phyloP scores from a whole-genome alignment of 1,284 basidiomycete species.

The Heliocybe sulcata region DNA sequence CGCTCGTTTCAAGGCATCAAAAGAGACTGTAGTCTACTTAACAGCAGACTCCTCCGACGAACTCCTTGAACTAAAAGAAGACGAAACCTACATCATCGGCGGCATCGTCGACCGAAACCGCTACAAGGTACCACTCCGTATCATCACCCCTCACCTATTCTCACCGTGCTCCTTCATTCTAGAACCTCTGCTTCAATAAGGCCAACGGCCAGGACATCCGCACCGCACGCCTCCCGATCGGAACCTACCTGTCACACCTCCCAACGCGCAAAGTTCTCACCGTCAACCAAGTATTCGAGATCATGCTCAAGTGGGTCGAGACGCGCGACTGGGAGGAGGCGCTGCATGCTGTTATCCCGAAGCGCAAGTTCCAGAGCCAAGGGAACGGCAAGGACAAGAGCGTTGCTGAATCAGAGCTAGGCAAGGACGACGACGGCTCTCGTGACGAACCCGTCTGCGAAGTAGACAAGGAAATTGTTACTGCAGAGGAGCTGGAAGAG shows the following conservation, averaged over 20 bases:
- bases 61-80: slow-evolving; percentile 70
- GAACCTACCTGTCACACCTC: slow-evolving; percentile 76
- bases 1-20: slow-evolving; percentile 14
- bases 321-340: slow-evolving; percentile 79
- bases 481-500: neutral
- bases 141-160: slow-evolving; percentile 2
- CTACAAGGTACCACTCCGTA: slow-evolving; percentile 66
- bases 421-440: neutral
- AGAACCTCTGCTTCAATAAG: slow-evolving; percentile 90
- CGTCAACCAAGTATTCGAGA: slow-evolving; percentile 95
- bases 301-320: slow-evolving; percentile 86
- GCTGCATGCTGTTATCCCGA: slow-evolving; percentile 81
- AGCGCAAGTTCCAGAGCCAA: slow-evolving; percentile 70
- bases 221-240: slow-evolving; percentile 90
- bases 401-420: slow-evolving; percentile 9
- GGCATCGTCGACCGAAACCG: slow-evolving; percentile 96
- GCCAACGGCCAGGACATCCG: slow-evolving; percentile 70
- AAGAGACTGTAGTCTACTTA: slow-evolving; percentile 77
- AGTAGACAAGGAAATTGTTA: neutral
- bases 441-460: neutral
- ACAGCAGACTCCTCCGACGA: slow-evolving; percentile 93
- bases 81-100: slow-evolving; percentile 92
- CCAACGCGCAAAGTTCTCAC: slow-evolving; percentile 93
- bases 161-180: slow-evolving; percentile 7
- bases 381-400: slow-evolving; percentile 8